Evolutionary conservation across 139 green algal genomes (phyloP).

Genomic region (Chlamydomonas schloesseri): DNA sequence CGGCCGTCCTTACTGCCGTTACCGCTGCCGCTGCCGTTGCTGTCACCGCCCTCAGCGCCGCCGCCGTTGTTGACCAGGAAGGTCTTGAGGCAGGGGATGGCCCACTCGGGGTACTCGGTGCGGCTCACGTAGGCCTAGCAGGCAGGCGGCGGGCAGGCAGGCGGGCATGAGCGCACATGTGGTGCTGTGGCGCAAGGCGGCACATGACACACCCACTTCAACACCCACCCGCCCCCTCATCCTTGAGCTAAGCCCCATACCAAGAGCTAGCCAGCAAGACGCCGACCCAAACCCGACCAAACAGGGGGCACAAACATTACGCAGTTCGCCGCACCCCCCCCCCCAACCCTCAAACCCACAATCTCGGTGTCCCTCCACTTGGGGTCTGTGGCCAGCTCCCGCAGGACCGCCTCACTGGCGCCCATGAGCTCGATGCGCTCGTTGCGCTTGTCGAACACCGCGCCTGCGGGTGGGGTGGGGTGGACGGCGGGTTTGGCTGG

Average conservation of each 20-base stretch:
- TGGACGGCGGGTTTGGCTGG: too few relatives aligned
- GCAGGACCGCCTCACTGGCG: slow-evolving; percentile 55
- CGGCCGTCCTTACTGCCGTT: slow-evolving; percentile 1
- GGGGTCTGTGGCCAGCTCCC: slow-evolving; percentile 58
- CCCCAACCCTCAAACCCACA: not conserved
- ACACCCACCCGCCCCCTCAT: too few relatives aligned
- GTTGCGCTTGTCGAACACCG: slow-evolving; percentile 49
- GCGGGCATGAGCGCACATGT: too few relatives aligned
- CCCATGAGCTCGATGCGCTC: slow-evolving; percentile 68
- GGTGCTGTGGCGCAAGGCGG: too few relatives aligned
- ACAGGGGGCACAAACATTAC: too few relatives aligned
- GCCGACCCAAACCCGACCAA: too few relatives aligned
- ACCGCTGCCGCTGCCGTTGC: not conserved
- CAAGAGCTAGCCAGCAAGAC: too few relatives aligned
- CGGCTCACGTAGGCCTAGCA: slow-evolving; percentile 69
- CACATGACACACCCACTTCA: too few relatives aligned
- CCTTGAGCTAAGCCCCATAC: too few relatives aligned
- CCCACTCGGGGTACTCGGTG: slow-evolving; percentile 72
- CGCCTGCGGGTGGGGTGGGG: not conserved
- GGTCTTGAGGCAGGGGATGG: slow-evolving; percentile 64
- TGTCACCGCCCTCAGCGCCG: not conserved
- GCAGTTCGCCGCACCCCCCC: too few relatives aligned
- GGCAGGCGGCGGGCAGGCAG: not conserved
- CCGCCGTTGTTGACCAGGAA: slow-evolving; percentile 63
- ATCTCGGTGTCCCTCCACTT: slow-evolving; percentile 63